Evolutionary conservation across 2,329 filamentous ascomycete genomes (phyloP), one percentile per base, ranked within the genome.

Genomic region (Xylaria multiplex): DNA sequence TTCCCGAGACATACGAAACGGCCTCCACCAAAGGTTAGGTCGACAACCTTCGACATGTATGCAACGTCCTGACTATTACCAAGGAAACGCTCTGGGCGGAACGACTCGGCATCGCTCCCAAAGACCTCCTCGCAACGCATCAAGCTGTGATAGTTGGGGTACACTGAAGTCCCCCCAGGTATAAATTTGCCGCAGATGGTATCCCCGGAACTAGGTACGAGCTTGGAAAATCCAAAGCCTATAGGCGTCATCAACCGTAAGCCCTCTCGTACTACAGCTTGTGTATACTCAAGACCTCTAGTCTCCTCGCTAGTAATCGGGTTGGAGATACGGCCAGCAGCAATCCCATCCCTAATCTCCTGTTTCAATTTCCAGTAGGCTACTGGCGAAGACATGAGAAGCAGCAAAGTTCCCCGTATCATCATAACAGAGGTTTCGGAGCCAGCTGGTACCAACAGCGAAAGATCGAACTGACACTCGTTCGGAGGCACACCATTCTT

Each of bases 291-390:
- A 3, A 68, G 63, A 8, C 50, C 61, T 56, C 55, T 66, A 1
- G 66, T 55, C 50, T 68, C 63, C n/a, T 70, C 70, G n/a, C 66
- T 67, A 11, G 56, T 70, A 6, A 69, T 50, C 1, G 70, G 68
- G 5, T 14, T 64, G 6, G 70, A 69, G 40, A 71, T 65, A 24
- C 43, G 59, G 2, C 70, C 70, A 9, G 57, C 11, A 13, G 52
- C 14, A 11, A 71, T 64, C 1, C 19, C 69, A 2, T 61, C 55
- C 14, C 30, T 57, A 24, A 72, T 65, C 56, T 72, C 69, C 22
- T 63, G 24, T 49, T 70, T 69, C 3, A 61, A 13, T 8, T 58
- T 62, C n/a, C 55, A 50, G n/a, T 72, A 71, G 30, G 66, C 50
- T 0, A 30, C 53, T 4, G 70, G 70, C 0, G 69, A 63, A 4